Evolutionary conservation across 2,329 filamentous ascomycete species (phyloP).

Genomic region (Apiospora kogelbergensis): DNA sequence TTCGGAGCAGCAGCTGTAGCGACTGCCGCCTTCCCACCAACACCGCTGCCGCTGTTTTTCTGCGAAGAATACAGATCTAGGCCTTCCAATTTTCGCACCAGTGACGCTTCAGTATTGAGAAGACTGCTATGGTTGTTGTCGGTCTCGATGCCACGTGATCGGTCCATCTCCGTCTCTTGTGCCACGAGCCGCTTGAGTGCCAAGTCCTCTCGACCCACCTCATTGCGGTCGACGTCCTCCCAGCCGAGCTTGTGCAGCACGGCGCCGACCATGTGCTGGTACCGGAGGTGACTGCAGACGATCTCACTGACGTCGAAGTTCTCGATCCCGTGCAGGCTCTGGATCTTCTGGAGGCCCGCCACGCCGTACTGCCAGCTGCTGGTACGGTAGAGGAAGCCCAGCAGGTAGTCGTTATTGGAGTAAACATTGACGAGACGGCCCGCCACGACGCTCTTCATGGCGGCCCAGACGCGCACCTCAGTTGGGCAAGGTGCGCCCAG

Average conservation of each 20-base stretch:
- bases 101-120: neutral
- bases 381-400: slow-evolving; percentile 84
- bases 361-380: slow-evolving; percentile 81
- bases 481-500: slow-evolving; percentile 82
- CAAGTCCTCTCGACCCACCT: slow-evolving; percentile 31
- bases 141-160: slow-evolving; percentile 12
- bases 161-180: slow-evolving; percentile 19
- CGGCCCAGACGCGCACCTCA: slow-evolving; percentile 70
- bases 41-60: neutral
- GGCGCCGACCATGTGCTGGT: slow-evolving; percentile 64
- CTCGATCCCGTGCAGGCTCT: slow-evolving; percentile 64
- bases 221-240: slow-evolving; percentile 58
- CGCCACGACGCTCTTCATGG: slow-evolving; percentile 74
- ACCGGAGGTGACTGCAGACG: slow-evolving; percentile 69
- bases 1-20: neutral
- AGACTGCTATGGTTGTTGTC: neutral
- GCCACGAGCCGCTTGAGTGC: slow-evolving; percentile 29
- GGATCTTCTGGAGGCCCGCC: slow-evolving; percentile 76
- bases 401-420: slow-evolving; percentile 82
- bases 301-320: slow-evolving; percentile 67
- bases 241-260: slow-evolving; percentile 68
- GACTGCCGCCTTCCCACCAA: neutral
- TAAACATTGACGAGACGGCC: slow-evolving; percentile 90
- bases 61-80: neutral
- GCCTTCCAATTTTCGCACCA: neutral